Percentiles rank a stretch among this genome's conserved stretches.
Conservation (phyloP, 2,329 filamentous ascomycete genomes). For the Calonectria fujianensis region DNA sequence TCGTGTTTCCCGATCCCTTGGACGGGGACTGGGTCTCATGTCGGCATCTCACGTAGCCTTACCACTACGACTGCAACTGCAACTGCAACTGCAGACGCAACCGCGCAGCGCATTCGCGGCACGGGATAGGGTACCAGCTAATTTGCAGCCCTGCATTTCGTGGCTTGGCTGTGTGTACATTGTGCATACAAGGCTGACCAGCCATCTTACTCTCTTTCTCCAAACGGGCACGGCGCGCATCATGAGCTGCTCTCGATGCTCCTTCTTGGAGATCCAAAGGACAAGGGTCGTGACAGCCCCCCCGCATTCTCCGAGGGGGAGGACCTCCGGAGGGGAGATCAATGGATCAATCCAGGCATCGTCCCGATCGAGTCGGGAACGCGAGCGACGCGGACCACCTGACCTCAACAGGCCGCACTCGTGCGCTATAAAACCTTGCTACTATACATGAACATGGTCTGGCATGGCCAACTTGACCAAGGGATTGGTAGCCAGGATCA, state of each 20-base stretch:
- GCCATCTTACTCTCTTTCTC: constrained; percentile 26
- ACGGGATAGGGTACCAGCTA: constrained; percentile 30
- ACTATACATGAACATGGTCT: constrained; percentile 27
- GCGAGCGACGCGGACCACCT: constrained; percentile 23
- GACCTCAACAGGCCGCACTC: constrained; percentile 17
- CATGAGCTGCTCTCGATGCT: constrained; percentile 32
- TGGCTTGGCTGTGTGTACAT: constrained; percentile 23
- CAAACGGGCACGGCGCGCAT: constrained; percentile 28
- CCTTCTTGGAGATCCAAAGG: constrained; percentile 29
- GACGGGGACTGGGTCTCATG: constrained; percentile 35
- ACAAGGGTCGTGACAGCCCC: constrained; percentile 8
- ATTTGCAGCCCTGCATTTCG: constrained; percentile 4
- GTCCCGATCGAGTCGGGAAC: constrained; percentile 21
- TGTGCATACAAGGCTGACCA: constrained; percentile 28
- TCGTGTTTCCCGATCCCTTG: constrained; percentile 36
- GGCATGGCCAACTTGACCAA: constrained; percentile 23
- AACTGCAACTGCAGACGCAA: background rate
- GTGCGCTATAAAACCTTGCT: constrained; percentile 12
- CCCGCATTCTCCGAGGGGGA: constrained; percentile 22
- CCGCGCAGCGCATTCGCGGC: constrained; percentile 21
- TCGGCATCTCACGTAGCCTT: constrained; percentile 37
- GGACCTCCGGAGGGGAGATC: constrained; percentile 14
- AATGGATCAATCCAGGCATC: constrained; percentile 27
- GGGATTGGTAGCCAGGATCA: constrained; percentile 24
- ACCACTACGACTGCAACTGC: constrained; percentile 7